These are phyloP conservation scores for Babesia bigemina DNA, from an alignment of 169 alveolate species.

Conservation along the genomic window DNA sequence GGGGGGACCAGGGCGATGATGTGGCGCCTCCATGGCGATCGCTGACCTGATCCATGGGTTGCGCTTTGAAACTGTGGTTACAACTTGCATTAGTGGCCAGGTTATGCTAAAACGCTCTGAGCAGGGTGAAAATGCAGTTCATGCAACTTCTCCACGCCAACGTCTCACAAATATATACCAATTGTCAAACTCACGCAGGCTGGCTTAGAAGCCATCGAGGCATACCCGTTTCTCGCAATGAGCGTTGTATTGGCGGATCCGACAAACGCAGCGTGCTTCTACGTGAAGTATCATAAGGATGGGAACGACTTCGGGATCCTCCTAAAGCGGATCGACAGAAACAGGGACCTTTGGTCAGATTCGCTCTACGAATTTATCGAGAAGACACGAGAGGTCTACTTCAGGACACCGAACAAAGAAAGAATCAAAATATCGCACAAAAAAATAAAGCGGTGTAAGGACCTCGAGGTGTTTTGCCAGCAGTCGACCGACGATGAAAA, in stretches of 20 bases:
- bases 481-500: not conserved
- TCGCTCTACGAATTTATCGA: constrained; percentile 79
- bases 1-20: not conserved
- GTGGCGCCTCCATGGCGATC: not conserved
- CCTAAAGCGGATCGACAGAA: constrained; percentile 75
- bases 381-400: constrained; percentile 62
- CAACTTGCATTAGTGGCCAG: too few species aligned
- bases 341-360: constrained; percentile 82
- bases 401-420: constrained; percentile 22
- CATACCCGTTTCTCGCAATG: constrained; percentile 75
- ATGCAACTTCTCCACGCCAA: too few species aligned
- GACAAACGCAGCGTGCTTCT: constrained; percentile 65
- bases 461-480: not conserved
- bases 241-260: constrained; percentile 80
- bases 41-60: too few species aligned
- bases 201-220: constrained; percentile 70
- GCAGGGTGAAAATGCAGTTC: too few species aligned
- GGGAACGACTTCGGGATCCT: constrained; percentile 74
- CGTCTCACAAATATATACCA: not conserved
- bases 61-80: too few species aligned
- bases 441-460: constrained; percentile 27
- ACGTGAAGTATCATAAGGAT: constrained; percentile 77
- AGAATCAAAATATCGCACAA: constrained; percentile 25
- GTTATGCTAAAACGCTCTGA: too few species aligned
- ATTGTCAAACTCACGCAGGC: constrained; percentile 26